phyloP scores from a whole-genome alignment of 345 rosid species.

The Cardamine occulta region DNA sequence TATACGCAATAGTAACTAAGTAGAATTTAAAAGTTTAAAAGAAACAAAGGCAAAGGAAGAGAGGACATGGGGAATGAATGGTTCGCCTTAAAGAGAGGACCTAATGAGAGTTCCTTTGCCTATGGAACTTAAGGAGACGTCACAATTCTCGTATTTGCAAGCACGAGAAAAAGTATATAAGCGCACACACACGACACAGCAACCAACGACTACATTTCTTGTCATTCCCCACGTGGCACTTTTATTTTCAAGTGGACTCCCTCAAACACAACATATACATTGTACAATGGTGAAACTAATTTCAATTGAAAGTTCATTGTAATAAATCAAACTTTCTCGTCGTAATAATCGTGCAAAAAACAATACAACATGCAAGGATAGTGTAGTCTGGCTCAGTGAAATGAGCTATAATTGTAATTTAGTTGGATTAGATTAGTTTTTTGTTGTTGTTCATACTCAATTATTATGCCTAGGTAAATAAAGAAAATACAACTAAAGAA shows the following conservation, averaged over 20 bases:
- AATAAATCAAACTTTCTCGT: conserved; percentile 11
- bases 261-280: conserved; percentile 11
- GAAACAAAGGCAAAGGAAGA: background rate
- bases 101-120: conserved; percentile 49
- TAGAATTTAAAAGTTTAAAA: background rate
- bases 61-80: conserved; percentile 39
- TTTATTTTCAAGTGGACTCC: conserved; percentile 31
- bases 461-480: background rate
- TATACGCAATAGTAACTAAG: conserved; percentile 9
- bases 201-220: conserved; percentile 41
- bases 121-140: conserved; percentile 44
- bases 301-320: background rate
- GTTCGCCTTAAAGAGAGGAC: conserved; percentile 39
- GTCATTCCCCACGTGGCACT: conserved; percentile 35
- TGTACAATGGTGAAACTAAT: conserved; percentile 6
- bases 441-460: background rate
- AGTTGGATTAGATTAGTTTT: background rate
- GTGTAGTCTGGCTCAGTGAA: background rate
- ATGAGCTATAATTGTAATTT: background rate
- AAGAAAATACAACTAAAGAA: too few relatives aligned
- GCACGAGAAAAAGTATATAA: conserved; percentile 53
- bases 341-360: background rate
- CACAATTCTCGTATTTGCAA: conserved; percentile 48
- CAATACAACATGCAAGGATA: background rate
- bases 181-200: conserved; percentile 42